Evolutionary conservation across 257 asterid genomes (phyloP), one percentile per base, ranked within the genome.

Genomic region (Eucommia ulmoides): DNA sequence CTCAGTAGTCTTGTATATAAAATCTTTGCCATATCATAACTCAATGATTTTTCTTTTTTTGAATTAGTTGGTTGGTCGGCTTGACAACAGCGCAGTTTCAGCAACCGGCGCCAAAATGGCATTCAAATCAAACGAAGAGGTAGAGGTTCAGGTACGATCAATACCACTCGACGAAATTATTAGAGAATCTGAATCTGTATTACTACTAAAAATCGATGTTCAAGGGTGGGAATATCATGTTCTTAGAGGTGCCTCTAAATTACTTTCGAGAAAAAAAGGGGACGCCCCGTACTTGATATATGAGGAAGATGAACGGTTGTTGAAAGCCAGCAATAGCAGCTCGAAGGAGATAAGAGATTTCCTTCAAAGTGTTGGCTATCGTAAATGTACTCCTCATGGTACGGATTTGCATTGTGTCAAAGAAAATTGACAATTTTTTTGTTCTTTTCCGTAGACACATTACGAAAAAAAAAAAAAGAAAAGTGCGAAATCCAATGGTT

Each of bases 211-310:
- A 62, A 91, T 91, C 60, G 99, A 91, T 42, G 99, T 91, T 66
- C 99, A 91, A 64, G 99, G 99, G 11, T 91, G 99, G 99, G 99
- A 91, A 76, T 74, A 83, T 68, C 99, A 87, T 38, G 99, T 91
- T 10, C 79, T 91, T 1, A 91, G 75, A 61, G 99, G 99, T 7
- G 97, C 97, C 8, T 49, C 85, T 7, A 91, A 79, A 63, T 48
- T 91, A 55, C 61, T 91, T 38, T 91, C 95, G 0, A 79, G 97
- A 59, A 77, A 81, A 64, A 81, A 77, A 71, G 74, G 82, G 4
- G 93, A 86, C 67, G 95, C 99, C 6, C 97, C 97, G 2, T 87
- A 91, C 80, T 67, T 91, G 18, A 91, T 91, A 50, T 91, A 91
- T 0, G 99, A 91, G 68, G 97, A 91, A 76, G 99, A 91, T 24